Evolutionary conservation across 306 rosid species (phyloP).

Genomic region (Ormosia emarginata): DNA sequence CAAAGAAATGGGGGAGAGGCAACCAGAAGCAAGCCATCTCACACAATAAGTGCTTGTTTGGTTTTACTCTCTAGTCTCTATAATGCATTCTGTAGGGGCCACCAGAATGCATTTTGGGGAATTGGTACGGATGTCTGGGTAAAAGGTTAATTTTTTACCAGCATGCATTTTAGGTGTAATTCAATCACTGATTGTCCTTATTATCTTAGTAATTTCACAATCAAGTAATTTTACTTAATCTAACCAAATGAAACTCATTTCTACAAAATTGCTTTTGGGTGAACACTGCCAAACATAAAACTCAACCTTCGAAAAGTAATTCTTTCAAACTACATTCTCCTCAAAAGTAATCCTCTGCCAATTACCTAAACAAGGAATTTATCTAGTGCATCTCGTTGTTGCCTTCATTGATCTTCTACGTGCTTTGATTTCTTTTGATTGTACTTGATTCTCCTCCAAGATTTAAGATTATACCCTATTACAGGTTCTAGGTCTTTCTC

Average conservation of each 20-base stretch:
- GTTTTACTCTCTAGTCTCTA: not conserved
- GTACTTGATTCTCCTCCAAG: not conserved
- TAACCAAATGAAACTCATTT: not conserved
- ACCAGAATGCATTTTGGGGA: not conserved
- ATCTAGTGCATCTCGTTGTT: not conserved
- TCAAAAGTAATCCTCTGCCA: not conserved
- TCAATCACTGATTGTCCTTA: not conserved
- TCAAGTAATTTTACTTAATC: not conserved
- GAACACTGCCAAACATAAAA: not conserved
- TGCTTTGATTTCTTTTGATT: not conserved
- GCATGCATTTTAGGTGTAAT: not conserved
- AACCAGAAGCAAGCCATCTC: constrained; percentile 4
- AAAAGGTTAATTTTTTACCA: not conserved
- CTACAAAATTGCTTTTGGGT: not conserved
- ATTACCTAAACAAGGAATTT: not conserved
- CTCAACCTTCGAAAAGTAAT: not conserved
- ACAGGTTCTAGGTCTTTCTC: not conserved
- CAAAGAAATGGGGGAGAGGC: not conserved
- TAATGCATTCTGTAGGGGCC: not conserved
- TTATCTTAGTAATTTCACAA: not conserved
- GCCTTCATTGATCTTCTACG: not conserved
- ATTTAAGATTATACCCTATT: not conserved
- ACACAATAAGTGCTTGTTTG: not conserved
- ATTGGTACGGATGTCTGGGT: not conserved
- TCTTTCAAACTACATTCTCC: not conserved